Evolutionary conservation across 2,329 filamentous ascomycete species (phyloP), one percentile per base, ranked within the genome.

Genomic region (Phaeophleospora eucalypticola): DNA sequence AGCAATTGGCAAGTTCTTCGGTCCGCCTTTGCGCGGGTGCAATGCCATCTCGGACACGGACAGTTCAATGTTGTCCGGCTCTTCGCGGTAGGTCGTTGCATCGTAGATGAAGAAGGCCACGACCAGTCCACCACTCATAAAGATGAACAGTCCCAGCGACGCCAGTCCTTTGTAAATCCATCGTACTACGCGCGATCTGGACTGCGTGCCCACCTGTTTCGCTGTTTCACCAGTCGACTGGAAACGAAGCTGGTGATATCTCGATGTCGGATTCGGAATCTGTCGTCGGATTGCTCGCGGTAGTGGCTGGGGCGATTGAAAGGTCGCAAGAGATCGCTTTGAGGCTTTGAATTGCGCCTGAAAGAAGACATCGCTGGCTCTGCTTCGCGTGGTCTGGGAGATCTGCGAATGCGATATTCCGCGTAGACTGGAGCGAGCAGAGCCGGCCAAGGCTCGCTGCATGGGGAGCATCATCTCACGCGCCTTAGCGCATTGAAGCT

Each of bases 51-150:
- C 80, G 1, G 90, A 90, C n/a, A 98, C 86, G 41, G 84, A 79
- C 48, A 95, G 82, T 58, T 96, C 90, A 54, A 75, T 73, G 19
- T 78, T 76, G 4, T 76, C 79, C 2, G 79, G 71, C 38, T 84
- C 76, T 54, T 89, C 85, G 49, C 81, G 83, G 72, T 98, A 98
- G 12, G 93, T 98, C 39, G 82, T 85, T 8, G 90, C 85, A 72
- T 98, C 93, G 71, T 95, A 98, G 58, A 93, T 59, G 71, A 98
- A 98, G 75, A 98, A 96, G 40, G 77, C 86, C 16, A 89, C 69
- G 4, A 97, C 77, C 4, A 86, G 76, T 3, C 78, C 71, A 27
- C 86, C 83, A 45, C 87, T 66, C 41, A 91, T 76, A 6, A 84
- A 74, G 32, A 93, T 77, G 41, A 91, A 86, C 48, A 87, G 82